phyloP scores from a whole-genome alignment of 2,329 filamentous ascomycete species.

The Ceratocystis destructans region DNA sequence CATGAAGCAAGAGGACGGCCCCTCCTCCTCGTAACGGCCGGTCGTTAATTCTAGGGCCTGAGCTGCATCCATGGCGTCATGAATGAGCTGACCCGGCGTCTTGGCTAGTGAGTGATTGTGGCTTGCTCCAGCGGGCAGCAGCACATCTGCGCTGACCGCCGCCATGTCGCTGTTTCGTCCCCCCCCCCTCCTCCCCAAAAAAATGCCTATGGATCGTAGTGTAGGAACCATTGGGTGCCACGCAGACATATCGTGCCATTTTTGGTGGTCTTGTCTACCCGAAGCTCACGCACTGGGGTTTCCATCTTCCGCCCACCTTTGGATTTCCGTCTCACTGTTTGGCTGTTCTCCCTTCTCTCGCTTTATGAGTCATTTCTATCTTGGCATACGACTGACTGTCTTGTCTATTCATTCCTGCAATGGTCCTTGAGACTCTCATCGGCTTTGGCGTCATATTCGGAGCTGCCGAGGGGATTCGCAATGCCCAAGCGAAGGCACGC shows the following conservation, averaged over 20 bases:
- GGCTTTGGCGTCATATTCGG: constrained; percentile 34
- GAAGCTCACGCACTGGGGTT: not conserved
- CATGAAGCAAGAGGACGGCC: not conserved
- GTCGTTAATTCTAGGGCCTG: not conserved
- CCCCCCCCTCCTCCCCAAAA: not conserved
- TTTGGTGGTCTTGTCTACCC: not conserved
- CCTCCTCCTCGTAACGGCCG: not conserved
- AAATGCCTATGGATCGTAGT: not conserved
- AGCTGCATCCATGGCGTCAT: not conserved
- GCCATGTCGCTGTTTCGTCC: not conserved
- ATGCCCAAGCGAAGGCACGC: constrained; percentile 33
- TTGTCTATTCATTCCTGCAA: constrained; percentile 9
- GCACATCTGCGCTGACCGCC: not conserved
- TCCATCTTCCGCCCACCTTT: not conserved
- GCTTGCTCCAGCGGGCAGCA: not conserved
- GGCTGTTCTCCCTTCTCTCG: not conserved
- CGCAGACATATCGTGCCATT: not conserved
- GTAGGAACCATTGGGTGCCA: not conserved
- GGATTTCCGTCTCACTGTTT: not conserved
- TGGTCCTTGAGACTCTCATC: constrained; percentile 27
- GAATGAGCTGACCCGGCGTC: not conserved
- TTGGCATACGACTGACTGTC: no score
- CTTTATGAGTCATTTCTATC: not conserved
- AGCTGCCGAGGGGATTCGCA: constrained; percentile 34
- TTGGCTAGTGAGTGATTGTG: not conserved